Evolutionary conservation across 257 asterid species (phyloP).

Genomic region (Solanum etuberosum): DNA sequence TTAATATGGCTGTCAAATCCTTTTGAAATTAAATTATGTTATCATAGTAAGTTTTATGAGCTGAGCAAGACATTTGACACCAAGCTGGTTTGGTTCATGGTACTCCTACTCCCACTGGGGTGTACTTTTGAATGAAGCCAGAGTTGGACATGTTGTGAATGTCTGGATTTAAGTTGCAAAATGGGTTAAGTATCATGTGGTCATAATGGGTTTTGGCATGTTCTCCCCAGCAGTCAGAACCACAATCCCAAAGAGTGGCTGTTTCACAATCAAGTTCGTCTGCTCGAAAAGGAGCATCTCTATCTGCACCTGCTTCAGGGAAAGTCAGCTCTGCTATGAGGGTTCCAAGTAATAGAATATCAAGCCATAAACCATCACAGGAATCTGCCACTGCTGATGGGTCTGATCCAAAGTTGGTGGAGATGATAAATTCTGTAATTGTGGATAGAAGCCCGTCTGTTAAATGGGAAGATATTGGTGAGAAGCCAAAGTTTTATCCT

Average conservation of each 20-base stretch:
- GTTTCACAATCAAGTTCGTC: conserved; percentile 28
- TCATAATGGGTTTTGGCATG: background rate
- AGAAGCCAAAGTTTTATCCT: conserved; percentile 11
- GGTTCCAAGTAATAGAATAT: conserved; percentile 25
- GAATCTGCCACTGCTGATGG: conserved; percentile 41
- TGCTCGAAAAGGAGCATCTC: conserved; percentile 42
- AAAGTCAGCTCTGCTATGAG: conserved; percentile 24
- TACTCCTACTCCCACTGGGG: background rate
- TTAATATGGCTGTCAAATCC: background rate
- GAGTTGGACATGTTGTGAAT: background rate
- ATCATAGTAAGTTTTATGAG: background rate
- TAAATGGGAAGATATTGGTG: conserved; percentile 98
- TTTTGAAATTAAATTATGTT: background rate
- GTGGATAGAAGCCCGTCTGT: conserved; percentile 87
- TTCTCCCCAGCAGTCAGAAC: conserved; percentile 36
- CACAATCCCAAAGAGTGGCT: conserved; percentile 30
- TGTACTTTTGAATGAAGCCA: background rate
- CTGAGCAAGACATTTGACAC: background rate
- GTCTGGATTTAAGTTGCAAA: background rate
- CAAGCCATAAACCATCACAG: conserved; percentile 28
- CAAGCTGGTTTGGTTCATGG: background rate
- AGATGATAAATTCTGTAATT: conserved; percentile 86
- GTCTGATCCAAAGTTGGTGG: conserved; percentile 73
- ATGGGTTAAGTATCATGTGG: background rate
- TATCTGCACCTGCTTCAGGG: conserved; percentile 23